Percentiles rank a stretch among this genome's conserved stretches.
phyloP scores from a whole-genome alignment of 179 eudicot genomes.

The Corrigiola litoralis region DNA sequence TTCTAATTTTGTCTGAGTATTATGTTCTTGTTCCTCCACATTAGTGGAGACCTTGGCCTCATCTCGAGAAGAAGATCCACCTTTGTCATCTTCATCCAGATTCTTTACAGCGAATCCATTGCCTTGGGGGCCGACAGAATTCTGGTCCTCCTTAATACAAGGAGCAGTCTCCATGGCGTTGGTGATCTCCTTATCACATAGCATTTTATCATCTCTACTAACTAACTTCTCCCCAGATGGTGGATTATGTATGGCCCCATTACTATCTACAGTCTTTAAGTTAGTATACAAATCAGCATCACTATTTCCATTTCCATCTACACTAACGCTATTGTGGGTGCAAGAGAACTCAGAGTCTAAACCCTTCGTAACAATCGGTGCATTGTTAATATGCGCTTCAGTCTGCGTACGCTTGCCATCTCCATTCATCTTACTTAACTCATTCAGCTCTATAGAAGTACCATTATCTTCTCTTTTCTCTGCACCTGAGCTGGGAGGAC shows the following conservation, averaged over 20 bases:
- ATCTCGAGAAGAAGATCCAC: constrained; percentile 29
- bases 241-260: constrained; percentile 36
- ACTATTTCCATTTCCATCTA: constrained; percentile 47
- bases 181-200: constrained; percentile 31
- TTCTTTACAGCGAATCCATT: constrained; percentile 32
- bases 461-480: constrained; percentile 35
- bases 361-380: constrained; percentile 29
- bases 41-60: constrained; percentile 26
- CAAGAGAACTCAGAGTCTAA: constrained; percentile 68
- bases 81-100: constrained; percentile 33
- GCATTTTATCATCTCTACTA: constrained; percentile 31
- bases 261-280: constrained; percentile 36
- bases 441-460: constrained; percentile 34
- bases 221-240: constrained; percentile 27
- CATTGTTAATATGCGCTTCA: constrained; percentile 36
- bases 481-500: constrained; percentile 32
- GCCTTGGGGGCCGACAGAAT: constrained; percentile 25
- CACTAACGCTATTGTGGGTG: constrained; percentile 37
- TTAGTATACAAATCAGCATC: constrained; percentile 36
- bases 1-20: constrained; percentile 33
- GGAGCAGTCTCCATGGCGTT: constrained; percentile 29
- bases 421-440: constrained; percentile 32
- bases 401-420: constrained; percentile 25
- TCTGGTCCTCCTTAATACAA: constrained; percentile 25
- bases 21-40: constrained; percentile 28